phyloP scores from a whole-genome alignment of 2,329 filamentous ascomycete species.

The Neopestalotiopsis sp. region DNA sequence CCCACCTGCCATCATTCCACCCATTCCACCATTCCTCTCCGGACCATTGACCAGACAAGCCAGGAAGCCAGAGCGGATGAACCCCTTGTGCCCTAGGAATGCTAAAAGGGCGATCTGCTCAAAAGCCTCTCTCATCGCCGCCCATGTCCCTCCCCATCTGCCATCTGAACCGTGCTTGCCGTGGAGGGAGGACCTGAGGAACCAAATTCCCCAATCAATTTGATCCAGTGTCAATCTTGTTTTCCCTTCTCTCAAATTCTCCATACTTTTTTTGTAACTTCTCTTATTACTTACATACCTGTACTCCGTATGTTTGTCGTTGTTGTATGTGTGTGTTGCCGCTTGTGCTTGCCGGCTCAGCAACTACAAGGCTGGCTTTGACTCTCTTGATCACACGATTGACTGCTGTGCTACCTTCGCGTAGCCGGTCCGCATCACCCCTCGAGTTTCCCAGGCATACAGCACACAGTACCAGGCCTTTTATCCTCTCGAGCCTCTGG shows the following conservation, averaged over 20 bases:
- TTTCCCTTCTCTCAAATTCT: not conserved
- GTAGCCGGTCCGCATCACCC: slow-evolving; percentile 10
- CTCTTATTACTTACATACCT: too few relatives aligned
- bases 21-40: not conserved
- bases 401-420: slow-evolving; percentile 11
- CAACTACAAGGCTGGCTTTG: slow-evolving; percentile 13
- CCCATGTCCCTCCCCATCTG: not conserved
- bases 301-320: too few relatives aligned
- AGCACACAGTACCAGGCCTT: too few relatives aligned
- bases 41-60: not conserved
- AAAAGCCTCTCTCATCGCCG: not conserved
- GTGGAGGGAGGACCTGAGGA: not conserved
- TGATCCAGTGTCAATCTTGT: slow-evolving; percentile 6
- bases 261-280: not conserved
- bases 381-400: not conserved
- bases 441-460: not conserved
- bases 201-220: not conserved
- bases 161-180: not conserved
- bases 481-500: not conserved
- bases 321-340: not conserved
- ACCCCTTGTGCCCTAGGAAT: slow-evolving; percentile 16
- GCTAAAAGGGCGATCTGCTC: slow-evolving; percentile 10
- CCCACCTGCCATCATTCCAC: not conserved
- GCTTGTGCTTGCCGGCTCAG: not conserved
- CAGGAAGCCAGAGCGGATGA: not conserved